Base-by-base conservation (phyloP, 345 rosid species). In the Eucalyptus paniculata region DNA sequence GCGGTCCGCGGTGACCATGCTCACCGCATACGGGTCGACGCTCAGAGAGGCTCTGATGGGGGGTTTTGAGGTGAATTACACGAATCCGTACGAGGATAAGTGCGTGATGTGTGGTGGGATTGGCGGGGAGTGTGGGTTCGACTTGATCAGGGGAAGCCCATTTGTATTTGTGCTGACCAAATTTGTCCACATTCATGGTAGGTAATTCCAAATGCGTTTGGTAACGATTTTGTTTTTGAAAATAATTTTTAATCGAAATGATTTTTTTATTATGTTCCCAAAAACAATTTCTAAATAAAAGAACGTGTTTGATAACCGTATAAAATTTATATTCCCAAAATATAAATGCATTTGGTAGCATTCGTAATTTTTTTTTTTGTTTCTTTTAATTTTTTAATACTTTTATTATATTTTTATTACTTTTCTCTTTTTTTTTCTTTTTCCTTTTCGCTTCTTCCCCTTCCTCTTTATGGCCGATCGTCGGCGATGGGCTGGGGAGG, bases 71-170 rank as follows among this genome's bases (percentile, higher is more conserved):
- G 92, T 90, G 37, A 89, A 40, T 37, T 91, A 93, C 87, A 87
- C 54, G 1, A 51, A 88, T 88, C 91, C 92, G 15, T 90, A 88
- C 37, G 69, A 19, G 34, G 91, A 86, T 21, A 89, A 89, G 65
- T 92, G 93, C 85, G 49, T 16, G 1, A 19, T 30, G 37, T 92
- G 95, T 82, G 32, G 77, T 40, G 65, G 53, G 40, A 88, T 88
- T 13, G 90, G 90, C 26, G 90, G 94, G 21, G 86, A 87, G 15
- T 88, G 94, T 40, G 94, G 94, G 88, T 92, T 93, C 85, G 92
- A 92, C 87, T 56, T 24, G 85, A 40, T 62, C 88, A 83, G 72
- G 91, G 90, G 26, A 40, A 54, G 24, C 86, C 90, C 12, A 89
- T 92, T 24, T 92, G 95, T 60, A 86, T 92, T 50, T 92, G 93